Evolutionary conservation across 192 early-diverging fungal genomes (phyloP).

Genomic region (Dimargaris xerosporica): DNA sequence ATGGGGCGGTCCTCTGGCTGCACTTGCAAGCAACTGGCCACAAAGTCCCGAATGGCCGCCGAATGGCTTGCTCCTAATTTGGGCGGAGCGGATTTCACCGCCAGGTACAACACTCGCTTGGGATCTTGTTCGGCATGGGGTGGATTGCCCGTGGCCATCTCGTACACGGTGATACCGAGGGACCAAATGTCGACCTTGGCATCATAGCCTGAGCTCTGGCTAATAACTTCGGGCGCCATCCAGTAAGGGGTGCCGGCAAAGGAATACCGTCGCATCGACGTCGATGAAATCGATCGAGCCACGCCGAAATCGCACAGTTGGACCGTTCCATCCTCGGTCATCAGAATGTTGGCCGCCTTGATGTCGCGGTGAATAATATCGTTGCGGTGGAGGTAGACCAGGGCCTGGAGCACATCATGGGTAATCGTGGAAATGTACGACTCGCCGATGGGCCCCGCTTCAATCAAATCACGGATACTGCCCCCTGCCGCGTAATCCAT

Average conservation of each 20-base stretch:
- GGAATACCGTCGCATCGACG: conserved; percentile 62
- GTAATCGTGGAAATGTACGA: conserved; percentile 77
- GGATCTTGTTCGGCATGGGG: conserved; percentile 86
- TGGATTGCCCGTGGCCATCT: conserved; percentile 88
- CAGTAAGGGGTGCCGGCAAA: conserved; percentile 92
- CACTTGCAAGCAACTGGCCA: conserved; percentile 66
- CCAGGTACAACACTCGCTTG: conserved; percentile 73
- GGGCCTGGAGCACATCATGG: conserved; percentile 71
- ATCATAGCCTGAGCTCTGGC: conserved; percentile 75
- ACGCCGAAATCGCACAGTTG: conserved; percentile 97
- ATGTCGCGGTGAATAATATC: conserved; percentile 96
- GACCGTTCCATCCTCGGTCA: conserved; percentile 77
- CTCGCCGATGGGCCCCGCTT: conserved; percentile 76
- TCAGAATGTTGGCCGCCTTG: conserved; percentile 89
- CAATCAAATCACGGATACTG: conserved; percentile 65
- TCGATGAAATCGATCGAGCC: conserved; percentile 62
- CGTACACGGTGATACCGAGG: conserved; percentile 93
- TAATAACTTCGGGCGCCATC: too few species aligned
- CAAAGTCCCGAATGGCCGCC: conserved; percentile 72
- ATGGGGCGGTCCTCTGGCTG: conserved; percentile 75
- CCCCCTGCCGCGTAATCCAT: conserved; percentile 98
- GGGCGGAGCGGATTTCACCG: conserved; percentile 68
- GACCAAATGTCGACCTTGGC: conserved; percentile 99
- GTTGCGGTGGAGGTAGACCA: conserved; percentile 85
- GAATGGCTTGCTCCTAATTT: conserved; percentile 69